Evolutionary conservation across 345 rosid species (phyloP).

Genomic region (Hibiscus syriacus): DNA sequence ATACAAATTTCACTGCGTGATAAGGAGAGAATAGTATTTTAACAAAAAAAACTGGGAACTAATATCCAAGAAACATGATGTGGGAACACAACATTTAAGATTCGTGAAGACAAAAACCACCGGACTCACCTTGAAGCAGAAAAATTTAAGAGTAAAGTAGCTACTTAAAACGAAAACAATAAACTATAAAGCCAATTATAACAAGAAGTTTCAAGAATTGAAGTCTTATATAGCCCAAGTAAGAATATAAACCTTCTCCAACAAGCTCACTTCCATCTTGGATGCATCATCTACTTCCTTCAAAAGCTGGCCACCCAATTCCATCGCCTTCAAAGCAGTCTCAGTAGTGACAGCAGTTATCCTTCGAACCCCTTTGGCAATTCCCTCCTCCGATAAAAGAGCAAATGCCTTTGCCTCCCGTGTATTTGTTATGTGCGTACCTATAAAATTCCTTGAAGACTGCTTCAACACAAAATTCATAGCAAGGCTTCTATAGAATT

Average conservation of each 20-base stretch:
- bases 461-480: slow-evolving; percentile 18
- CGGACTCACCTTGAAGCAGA: background rate
- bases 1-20: background rate
- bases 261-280: slow-evolving; percentile 50
- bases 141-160: background rate
- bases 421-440: slow-evolving; percentile 89
- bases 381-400: slow-evolving; percentile 93
- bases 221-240: background rate
- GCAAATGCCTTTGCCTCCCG: slow-evolving; percentile 92
- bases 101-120: background rate
- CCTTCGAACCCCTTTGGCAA: slow-evolving; percentile 86
- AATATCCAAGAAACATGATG: background rate
- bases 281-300: slow-evolving; percentile 66
- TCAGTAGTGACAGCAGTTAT: slow-evolving; percentile 90
- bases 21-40: background rate
- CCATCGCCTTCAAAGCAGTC: slow-evolving; percentile 65
- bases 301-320: slow-evolving; percentile 55
- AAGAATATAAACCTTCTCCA: slow-evolving; percentile 62
- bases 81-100: background rate
- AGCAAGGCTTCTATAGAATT: slow-evolving; percentile 3
- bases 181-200: background rate
- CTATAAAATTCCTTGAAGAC: slow-evolving; percentile 28
- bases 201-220: background rate
- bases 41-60: slow-evolving; percentile 1
- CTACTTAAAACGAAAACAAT: background rate